A percentile compares a stretch with the other conserved stretches of the same genome.
phyloP scores from a whole-genome alignment of 2,329 filamentous ascomycete genomes.

The Escovopsis sp. region DNA sequence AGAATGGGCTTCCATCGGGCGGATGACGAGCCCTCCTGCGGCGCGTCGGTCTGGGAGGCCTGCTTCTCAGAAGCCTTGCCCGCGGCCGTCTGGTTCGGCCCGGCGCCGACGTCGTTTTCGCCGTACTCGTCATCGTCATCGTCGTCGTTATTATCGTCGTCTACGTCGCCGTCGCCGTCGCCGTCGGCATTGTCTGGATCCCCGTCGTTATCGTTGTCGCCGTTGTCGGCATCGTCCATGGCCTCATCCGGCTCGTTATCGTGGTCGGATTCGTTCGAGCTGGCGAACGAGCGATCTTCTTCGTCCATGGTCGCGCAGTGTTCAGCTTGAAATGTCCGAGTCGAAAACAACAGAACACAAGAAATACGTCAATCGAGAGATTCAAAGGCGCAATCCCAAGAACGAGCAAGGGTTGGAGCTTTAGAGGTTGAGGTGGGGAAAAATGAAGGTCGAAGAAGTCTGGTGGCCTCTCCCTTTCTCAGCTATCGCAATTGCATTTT shows the following conservation, averaged over 20 bases:
- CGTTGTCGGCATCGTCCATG: slow-evolving; percentile 36
- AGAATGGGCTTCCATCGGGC: slow-evolving; percentile 39
- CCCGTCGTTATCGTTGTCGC: slow-evolving; percentile 21
- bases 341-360: no score
- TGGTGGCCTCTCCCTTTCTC: no score
- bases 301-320: slow-evolving; percentile 14
- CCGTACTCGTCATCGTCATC: slow-evolving; percentile 20
- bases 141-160: slow-evolving; percentile 21
- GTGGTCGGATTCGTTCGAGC: slow-evolving; percentile 20
- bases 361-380: no score
- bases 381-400: no score
- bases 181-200: slow-evolving; percentile 20
- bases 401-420: no score
- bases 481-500: no score
- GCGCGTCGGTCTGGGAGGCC: slow-evolving; percentile 15
- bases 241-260: slow-evolving; percentile 39
- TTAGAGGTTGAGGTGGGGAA: neutral
- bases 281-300: slow-evolving; percentile 18
- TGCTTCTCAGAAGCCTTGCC: slow-evolving; percentile 7
- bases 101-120: slow-evolving; percentile 23
- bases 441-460: neutral
- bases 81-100: slow-evolving; percentile 10
- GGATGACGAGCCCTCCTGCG: slow-evolving; percentile 9
- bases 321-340: neutral
- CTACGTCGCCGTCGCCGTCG: slow-evolving; percentile 23